These are phyloP conservation scores for Nothophoma quercina DNA, from an alignment of 2,329 filamentous ascomycete species.

Conservation along the genomic window DNA sequence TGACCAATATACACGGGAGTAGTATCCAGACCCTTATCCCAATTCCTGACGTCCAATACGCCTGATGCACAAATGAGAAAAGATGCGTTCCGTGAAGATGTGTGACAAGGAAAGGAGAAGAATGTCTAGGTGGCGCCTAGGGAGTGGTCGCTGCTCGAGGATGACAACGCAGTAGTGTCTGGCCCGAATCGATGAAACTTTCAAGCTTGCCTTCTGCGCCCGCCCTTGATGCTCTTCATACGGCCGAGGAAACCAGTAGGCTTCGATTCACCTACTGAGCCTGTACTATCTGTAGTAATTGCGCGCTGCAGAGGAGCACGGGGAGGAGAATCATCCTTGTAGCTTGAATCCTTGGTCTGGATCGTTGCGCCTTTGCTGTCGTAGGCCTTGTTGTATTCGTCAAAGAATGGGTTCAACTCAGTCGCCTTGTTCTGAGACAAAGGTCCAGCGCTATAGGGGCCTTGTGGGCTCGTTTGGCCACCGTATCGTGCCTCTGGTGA, in stretches of 20 bases:
- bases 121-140: constrained; percentile 2
- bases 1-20: constrained; percentile 31
- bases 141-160: constrained; percentile 4
- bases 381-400: constrained; percentile 74
- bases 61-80: constrained; percentile 26
- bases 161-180: not conserved
- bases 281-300: constrained; percentile 43
- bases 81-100: constrained; percentile 21
- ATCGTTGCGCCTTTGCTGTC: constrained; percentile 70
- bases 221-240: constrained; percentile 50
- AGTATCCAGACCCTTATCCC: constrained; percentile 34
- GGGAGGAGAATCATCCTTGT: constrained; percentile 37
- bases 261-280: constrained; percentile 36
- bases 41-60: constrained; percentile 22
- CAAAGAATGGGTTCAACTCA: constrained; percentile 78
- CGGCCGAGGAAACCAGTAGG: constrained; percentile 46
- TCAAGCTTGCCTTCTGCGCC: constrained; percentile 44
- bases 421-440: constrained; percentile 44
- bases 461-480: constrained; percentile 37
- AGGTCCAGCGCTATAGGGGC: constrained; percentile 52
- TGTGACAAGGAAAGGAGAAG: constrained; percentile 29
- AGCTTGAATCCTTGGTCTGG: constrained; percentile 54
- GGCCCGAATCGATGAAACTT: not conserved
- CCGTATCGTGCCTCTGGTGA: constrained; percentile 63
- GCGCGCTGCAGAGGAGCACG: constrained; percentile 43